Evolutionary conservation across 306 rosid genomes (phyloP), one percentile per base, ranked within the genome.

Genomic region (Ammopiptanthus mongolicus): DNA sequence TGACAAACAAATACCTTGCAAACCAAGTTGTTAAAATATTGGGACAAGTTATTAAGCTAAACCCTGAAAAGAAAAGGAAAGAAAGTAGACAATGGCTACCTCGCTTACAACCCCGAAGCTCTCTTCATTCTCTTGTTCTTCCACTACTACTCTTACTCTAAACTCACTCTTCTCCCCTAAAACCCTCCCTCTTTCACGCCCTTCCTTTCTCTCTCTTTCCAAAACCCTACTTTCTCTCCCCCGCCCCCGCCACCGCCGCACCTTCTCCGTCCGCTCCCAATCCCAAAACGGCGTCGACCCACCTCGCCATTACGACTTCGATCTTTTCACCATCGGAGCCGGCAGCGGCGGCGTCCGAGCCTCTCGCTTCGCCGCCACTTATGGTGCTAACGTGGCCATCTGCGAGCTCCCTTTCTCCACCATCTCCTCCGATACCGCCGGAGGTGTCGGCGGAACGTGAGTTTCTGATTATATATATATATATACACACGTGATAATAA

Each of bases 391-490:
- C 0, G 93, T 88, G 5, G 99, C 99, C 28, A 56, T 96, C 69
- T 96, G 98, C 39, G 99, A 96, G 86, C 99, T 96, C 6, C 99
- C 99, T 5, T 96, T 92, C 87, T 83, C 99, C 46, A 65, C 98
- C 58, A 82, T 92, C 52, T 88, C 99, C 22, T 96, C 99, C 42
- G 99, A 96, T 2, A 87, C 80, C 63, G 39, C 92, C 13, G 98
- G 98, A 2, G 99, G 99, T 56, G 90, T 96, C 29, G 99, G 99
- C 25, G 99, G 99, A 73, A 96, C 99, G 99, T 96, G 67, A 81
- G 93, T 75, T 74, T 39, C 48, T 52, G 0, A 8, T 56, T 77
- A 23, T 22, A 1, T 25, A 1, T 8, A 33, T 70, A 41, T 12
- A 31, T 31, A 31, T 31, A 31, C 36, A 31, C 36, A 31, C 4